Conservation (phyloP, 306 rosid genomes). For the Sesbania bispinosa region DNA sequence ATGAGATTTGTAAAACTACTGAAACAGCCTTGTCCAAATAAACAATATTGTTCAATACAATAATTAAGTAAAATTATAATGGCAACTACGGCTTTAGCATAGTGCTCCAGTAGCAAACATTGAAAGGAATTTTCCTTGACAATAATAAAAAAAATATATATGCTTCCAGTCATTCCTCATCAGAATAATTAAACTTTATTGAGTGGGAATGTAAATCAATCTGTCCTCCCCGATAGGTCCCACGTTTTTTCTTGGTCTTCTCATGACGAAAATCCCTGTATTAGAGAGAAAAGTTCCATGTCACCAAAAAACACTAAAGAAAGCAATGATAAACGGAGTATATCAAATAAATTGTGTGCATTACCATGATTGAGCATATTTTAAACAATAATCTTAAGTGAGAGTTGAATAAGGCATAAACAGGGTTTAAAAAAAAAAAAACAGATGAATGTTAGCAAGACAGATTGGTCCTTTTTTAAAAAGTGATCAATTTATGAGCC, state of each 20-base stretch:
- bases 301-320: neutral
- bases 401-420: neutral
- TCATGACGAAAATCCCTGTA: conserved; percentile 92
- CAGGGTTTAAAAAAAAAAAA: too few relatives aligned
- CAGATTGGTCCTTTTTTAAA: too few relatives aligned
- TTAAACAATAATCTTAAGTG: neutral
- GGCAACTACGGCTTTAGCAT: conserved; percentile 9
- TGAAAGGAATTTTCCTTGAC: neutral
- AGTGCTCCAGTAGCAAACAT: conserved; percentile 9
- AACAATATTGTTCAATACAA: conserved; percentile 4
- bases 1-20: neutral
- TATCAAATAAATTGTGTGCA: neutral
- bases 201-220: conserved; percentile 86
- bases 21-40: neutral
- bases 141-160: neutral
- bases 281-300: neutral
- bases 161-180: conserved; percentile 51
- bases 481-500: too few relatives aligned
- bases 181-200: conserved; percentile 76
- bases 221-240: conserved; percentile 80
- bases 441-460: too few relatives aligned
- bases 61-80: conserved; percentile 18
- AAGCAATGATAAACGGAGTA: neutral
- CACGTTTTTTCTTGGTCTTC: conserved; percentile 99
- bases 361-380: neutral